phyloP scores from a whole-genome alignment of 495 filamentous ascomycete genomes.

The Tuber microsphaerosporum region DNA sequence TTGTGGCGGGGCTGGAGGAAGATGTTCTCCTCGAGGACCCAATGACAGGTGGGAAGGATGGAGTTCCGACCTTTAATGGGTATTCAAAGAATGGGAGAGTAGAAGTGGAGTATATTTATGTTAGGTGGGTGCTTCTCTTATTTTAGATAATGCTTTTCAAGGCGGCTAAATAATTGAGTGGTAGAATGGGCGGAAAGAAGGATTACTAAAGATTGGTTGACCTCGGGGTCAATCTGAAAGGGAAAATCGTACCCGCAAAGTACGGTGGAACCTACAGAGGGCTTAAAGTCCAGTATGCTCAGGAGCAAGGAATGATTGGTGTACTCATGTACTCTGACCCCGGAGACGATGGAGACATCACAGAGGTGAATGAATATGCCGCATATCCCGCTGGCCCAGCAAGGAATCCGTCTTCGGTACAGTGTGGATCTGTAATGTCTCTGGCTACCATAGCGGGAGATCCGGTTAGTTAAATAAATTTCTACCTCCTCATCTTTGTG shows the following conservation, averaged over 20 bases:
- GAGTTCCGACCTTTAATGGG: slow-evolving; percentile 90
- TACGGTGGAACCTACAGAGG: slow-evolving; percentile 86
- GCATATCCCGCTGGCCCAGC: slow-evolving; percentile 83
- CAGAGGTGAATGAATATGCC: slow-evolving; percentile 70
- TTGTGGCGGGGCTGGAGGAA: slow-evolving; percentile 75
- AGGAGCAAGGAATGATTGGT: slow-evolving; percentile 82
- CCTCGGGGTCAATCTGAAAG: slow-evolving; percentile 66
- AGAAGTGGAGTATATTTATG: slow-evolving; percentile 57
- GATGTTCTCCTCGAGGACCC: slow-evolving; percentile 75
- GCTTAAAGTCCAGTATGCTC: slow-evolving; percentile 84
- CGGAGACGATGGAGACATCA: slow-evolving; percentile 75
- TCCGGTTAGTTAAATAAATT: slow-evolving; percentile 46
- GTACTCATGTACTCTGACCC: slow-evolving; percentile 81
- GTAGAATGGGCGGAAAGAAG: slow-evolving; percentile 51
- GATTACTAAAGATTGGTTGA: slow-evolving; percentile 75
- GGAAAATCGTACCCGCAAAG: slow-evolving; percentile 64
- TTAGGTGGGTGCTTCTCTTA: slow-evolving; percentile 12
- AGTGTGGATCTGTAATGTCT: slow-evolving; percentile 84
- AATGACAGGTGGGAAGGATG: slow-evolving; percentile 61
- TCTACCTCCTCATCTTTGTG: background rate
- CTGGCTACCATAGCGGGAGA: slow-evolving; percentile 59
- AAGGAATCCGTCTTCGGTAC: slow-evolving; percentile 78
- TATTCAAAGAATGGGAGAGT: slow-evolving; percentile 79
- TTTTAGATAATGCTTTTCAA: background rate
- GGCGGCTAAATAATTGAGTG: background rate